Percentiles rank a stretch among this genome's conserved stretches.
phyloP scores from a whole-genome alignment of 441 rosid genomes.

The Erodium moschatum region DNA sequence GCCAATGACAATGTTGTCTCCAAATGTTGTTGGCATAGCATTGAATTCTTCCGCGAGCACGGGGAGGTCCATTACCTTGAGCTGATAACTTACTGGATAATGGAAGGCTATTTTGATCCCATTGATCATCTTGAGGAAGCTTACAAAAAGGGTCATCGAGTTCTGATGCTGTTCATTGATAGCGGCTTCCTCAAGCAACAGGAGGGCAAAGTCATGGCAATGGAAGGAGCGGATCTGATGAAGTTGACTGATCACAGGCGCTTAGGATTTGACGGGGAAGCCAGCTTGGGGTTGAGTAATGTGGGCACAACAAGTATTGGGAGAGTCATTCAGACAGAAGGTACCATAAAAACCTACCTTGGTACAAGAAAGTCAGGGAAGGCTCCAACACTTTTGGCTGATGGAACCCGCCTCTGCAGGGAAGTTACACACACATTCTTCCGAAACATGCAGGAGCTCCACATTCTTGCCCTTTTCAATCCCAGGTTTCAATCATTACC shows the following conservation, averaged over 20 bases:
- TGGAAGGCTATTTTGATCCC: slow-evolving; percentile 46
- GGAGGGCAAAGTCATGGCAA: slow-evolving; percentile 31
- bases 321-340: slow-evolving; percentile 35
- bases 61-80: slow-evolving; percentile 39
- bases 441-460: slow-evolving; percentile 20
- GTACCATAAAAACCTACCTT: slow-evolving; percentile 37
- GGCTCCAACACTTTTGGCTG: slow-evolving; percentile 35
- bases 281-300: slow-evolving; percentile 30
- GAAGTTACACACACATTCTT: slow-evolving; percentile 27
- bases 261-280: slow-evolving; percentile 24
- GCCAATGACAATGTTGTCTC: slow-evolving; percentile 10
- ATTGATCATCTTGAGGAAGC: slow-evolving; percentile 30
- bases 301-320: slow-evolving; percentile 28
- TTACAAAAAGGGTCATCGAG: slow-evolving; percentile 34
- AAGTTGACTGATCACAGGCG: slow-evolving; percentile 24
- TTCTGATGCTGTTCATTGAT: slow-evolving; percentile 42
- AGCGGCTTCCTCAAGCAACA: slow-evolving; percentile 39
- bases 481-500: slow-evolving; percentile 29
- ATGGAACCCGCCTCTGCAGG: slow-evolving; percentile 33
- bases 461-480: slow-evolving; percentile 37
- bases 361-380: slow-evolving; percentile 20
- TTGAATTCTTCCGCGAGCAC: slow-evolving; percentile 26
- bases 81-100: slow-evolving; percentile 48
- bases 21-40: slow-evolving; percentile 47
- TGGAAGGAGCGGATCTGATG: slow-evolving; percentile 30